Base-by-base conservation (phyloP, 176 grass and related monocot genomes). In the Eleusine coracana region DNA sequence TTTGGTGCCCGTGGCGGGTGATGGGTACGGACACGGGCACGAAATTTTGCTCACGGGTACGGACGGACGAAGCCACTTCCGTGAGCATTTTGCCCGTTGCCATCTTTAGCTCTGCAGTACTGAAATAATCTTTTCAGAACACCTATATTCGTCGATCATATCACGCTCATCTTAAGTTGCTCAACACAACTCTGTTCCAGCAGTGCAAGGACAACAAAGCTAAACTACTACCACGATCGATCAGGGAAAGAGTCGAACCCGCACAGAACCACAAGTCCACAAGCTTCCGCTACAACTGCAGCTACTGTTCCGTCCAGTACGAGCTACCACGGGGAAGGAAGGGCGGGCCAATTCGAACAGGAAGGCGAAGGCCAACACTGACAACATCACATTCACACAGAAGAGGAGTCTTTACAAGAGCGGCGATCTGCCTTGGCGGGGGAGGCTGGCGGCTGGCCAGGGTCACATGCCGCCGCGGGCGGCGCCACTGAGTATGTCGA, bases 401-500 rank as follows among this genome's bases (percentile, higher is more conserved):
- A 62, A 2, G 16, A 49, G 27, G 18, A 17, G 3, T 34, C 28
- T 45, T 52, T 36, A 11, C 71, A 45, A 8, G 71, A 82, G 6
- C 34, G 37, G 64, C 50, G 71, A 60, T 69, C 41, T 50, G 73
- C 25, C 1, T 3, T 42, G 54, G 54, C 14, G 50, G 51, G 51
- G 16, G 12, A 50, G 12, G 48, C 48, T 15, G 48, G 48, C 0
- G 12, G 48, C 48, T 15, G 48, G 48, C 0, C 12, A 16, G 3
- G 17, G 44, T 80, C 62, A 25, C 66, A 50, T 16, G 55, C 13
- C 58, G 60, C 31, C 11, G 71, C 58, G 36, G 41, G 36, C 60
- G n/a, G 39, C 75, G 6, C 83, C 88, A 76, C 69, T 82, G 59
- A 97, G 90, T 54, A 98, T 91, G 62, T 98, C 64, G 66, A 98